Percentiles rank a stretch among this genome's conserved stretches.
Conservation (phyloP, 139 green algal genomes). For the Picocystis salinarum region DNA sequence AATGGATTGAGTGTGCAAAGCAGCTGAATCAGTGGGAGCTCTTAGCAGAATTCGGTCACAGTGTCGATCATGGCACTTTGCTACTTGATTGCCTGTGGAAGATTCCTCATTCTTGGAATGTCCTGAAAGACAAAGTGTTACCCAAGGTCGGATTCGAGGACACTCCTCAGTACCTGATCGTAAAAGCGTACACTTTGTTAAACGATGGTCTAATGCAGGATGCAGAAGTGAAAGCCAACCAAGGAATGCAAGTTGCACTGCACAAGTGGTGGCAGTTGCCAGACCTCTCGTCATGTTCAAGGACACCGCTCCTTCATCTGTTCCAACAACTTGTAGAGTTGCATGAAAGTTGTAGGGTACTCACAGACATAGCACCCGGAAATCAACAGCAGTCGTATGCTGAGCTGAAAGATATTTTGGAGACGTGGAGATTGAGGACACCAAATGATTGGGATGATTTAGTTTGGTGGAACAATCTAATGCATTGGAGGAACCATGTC, state of each 20-base stretch:
- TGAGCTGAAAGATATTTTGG: slow-evolving; percentile 66
- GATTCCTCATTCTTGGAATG: slow-evolving; percentile 12
- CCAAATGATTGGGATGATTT: slow-evolving; percentile 90
- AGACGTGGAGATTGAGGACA: slow-evolving; percentile 65
- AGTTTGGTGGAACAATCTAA: slow-evolving; percentile 68
- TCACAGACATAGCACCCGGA: slow-evolving; percentile 35
- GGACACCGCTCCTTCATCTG: slow-evolving; percentile 42
- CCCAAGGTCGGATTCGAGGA: slow-evolving; percentile 50
- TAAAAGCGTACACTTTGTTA: slow-evolving; percentile 50
- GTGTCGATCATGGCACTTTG: slow-evolving; percentile 46
- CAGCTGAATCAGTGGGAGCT: slow-evolving; percentile 87
- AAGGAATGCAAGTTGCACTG: slow-evolving; percentile 16
- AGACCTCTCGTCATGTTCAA: slow-evolving; percentile 36
- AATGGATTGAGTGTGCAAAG: slow-evolving; percentile 59
- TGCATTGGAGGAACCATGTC: slow-evolving; percentile 90
- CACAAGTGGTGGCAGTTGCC: slow-evolving; percentile 76
- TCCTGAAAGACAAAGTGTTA: slow-evolving; percentile 1
- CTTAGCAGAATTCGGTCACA: slow-evolving; percentile 52
- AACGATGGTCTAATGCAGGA: slow-evolving; percentile 36
- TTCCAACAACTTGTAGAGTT: slow-evolving; percentile 85
- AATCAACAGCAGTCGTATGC: background rate
- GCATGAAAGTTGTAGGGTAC: slow-evolving; percentile 51
- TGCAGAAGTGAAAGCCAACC: slow-evolving; percentile 22
- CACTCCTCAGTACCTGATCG: slow-evolving; percentile 31
- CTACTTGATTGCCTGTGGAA: slow-evolving; percentile 60